Evolutionary conservation across 2,329 filamentous ascomycete species (phyloP).

Genomic region (Trichoderma atroviride): DNA sequence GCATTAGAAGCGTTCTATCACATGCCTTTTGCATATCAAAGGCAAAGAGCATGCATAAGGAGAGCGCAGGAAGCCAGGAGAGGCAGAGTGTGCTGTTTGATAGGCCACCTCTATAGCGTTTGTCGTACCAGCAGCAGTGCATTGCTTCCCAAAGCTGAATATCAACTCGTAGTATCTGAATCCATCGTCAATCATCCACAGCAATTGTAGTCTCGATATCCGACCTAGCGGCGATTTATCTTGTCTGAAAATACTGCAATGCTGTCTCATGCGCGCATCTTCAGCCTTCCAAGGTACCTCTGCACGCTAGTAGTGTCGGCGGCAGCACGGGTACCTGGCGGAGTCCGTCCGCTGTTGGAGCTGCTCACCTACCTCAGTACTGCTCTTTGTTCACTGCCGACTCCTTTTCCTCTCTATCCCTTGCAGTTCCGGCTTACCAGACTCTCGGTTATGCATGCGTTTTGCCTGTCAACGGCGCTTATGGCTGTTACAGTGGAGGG

Average conservation of each 20-base stretch:
- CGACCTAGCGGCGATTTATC: not conserved
- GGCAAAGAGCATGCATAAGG: not conserved
- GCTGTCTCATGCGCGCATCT: not conserved
- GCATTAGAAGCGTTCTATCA: constrained; percentile 17
- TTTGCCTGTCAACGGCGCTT: not conserved
- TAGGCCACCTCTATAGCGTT: not conserved
- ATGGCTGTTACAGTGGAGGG: constrained; percentile 9
- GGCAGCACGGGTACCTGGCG: not conserved
- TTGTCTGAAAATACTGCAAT: not conserved
- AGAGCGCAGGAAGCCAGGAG: not conserved
- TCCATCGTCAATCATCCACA: not conserved
- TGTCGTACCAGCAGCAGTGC: not conserved
- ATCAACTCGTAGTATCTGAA: not conserved
- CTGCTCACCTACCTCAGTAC: not conserved
- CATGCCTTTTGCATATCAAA: constrained; percentile 1
- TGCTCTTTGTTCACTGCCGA: not conserved
- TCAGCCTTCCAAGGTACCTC: not conserved
- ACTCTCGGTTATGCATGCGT: not conserved
- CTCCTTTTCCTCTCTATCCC: not conserved
- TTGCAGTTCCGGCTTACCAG: not conserved
- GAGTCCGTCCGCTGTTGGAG: not conserved
- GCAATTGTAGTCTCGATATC: not conserved
- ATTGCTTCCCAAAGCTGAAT: not conserved
- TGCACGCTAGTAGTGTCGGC: not conserved
- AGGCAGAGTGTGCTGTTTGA: not conserved